phyloP scores from a whole-genome alignment of 176 grass and related monocot genomes.

The Eragrostis curvula region DNA sequence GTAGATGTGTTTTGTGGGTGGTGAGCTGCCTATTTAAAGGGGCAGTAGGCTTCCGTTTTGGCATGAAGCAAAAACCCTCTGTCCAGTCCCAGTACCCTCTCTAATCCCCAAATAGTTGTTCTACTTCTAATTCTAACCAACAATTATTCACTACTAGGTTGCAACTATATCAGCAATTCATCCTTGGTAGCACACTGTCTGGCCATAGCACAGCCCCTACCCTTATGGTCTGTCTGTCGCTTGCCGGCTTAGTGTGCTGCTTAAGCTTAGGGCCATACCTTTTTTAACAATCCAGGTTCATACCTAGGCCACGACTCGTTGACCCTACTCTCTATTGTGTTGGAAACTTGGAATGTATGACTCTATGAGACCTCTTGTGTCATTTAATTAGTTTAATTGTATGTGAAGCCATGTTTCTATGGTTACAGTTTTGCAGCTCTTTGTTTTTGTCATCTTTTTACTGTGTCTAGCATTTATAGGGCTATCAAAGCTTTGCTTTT shows the following conservation, averaged over 20 bases:
- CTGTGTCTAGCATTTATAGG: not conserved
- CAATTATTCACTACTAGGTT: no score
- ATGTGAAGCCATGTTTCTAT: not conserved
- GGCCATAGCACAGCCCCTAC: not conserved
- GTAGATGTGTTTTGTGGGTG: no score
- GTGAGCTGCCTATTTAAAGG: not conserved
- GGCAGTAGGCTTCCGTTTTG: not conserved
- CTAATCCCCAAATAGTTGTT: not conserved
- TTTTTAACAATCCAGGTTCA: no score
- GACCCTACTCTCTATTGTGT: not conserved
- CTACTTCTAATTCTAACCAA: no score
- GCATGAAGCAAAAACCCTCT: not conserved
- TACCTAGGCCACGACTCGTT: no score
- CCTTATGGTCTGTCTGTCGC: not conserved
- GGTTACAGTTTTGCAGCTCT: not conserved
- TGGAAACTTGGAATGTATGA: no score
- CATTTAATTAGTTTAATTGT: not conserved
- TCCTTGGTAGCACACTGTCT: no score
- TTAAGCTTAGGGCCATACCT: no score
- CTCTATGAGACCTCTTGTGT: not conserved
- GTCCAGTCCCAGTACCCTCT: no score
- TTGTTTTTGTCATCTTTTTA: not conserved
- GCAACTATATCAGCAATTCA: no score
- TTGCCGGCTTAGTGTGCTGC: not conserved
- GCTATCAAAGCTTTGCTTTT: not conserved